Percentiles rank a stretch among this genome's conserved stretches.
Evolutionary conservation across 179 eudicot genomes (phyloP).

Genomic region (Beta corolliflora): DNA sequence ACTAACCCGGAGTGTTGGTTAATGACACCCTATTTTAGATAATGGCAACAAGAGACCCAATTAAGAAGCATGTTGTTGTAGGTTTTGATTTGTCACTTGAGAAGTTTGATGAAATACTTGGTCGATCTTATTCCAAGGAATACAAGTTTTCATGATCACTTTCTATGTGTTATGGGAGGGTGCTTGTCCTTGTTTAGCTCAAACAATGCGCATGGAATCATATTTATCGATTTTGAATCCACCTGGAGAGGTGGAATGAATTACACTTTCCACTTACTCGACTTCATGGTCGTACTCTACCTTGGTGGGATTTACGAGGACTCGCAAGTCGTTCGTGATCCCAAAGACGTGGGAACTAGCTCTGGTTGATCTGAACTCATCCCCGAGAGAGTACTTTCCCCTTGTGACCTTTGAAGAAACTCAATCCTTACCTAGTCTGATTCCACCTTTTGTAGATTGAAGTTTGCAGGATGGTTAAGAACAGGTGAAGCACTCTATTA

Average conservation of each 20-base stretch:
- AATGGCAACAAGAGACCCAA: slow-evolving; percentile 15
- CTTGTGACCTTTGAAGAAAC: slow-evolving; percentile 27
- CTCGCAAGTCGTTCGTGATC: slow-evolving; percentile 22
- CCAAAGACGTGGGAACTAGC: slow-evolving; percentile 30
- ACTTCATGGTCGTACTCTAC: slow-evolving; percentile 20
- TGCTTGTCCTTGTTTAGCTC: slow-evolving; percentile 26
- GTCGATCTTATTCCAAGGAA: slow-evolving; percentile 20
- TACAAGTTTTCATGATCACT: slow-evolving; percentile 20
- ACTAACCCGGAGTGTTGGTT: slow-evolving; percentile 26
- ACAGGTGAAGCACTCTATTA: not conserved
- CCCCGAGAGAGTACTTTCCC: slow-evolving; percentile 13
- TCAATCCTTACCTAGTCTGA: slow-evolving; percentile 30
- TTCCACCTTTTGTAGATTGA: slow-evolving; percentile 21
- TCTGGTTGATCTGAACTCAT: slow-evolving; percentile 17
- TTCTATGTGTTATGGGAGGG: slow-evolving; percentile 35
- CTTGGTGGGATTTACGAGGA: slow-evolving; percentile 31
- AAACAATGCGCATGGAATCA: too few species aligned
- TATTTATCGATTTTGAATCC: slow-evolving; percentile 28
- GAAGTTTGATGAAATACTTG: slow-evolving; percentile 26
- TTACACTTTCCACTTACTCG: not conserved
- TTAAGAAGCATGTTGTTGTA: slow-evolving; percentile 11
- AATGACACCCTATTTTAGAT: slow-evolving; percentile 30
- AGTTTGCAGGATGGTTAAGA: not conserved
- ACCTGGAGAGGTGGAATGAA: slow-evolving; percentile 22
- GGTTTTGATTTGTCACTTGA: slow-evolving; percentile 25